Percentiles rank a stretch among this genome's conserved stretches.
These are phyloP conservation scores for Eimeria praecox DNA, from an alignment of 169 alveolate species.

Conservation along the genomic window DNA sequence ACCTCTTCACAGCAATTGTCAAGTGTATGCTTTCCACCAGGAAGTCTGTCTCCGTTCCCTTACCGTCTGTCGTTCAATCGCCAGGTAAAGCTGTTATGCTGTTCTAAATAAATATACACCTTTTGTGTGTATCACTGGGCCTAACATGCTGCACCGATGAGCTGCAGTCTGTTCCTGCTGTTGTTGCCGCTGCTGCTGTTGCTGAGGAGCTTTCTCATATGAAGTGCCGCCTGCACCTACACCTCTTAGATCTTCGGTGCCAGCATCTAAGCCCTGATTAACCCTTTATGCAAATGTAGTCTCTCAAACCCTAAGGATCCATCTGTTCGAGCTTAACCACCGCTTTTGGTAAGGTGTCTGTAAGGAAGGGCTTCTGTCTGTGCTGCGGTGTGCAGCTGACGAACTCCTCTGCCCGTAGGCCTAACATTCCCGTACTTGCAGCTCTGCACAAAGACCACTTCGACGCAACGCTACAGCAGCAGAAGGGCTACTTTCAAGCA, in stretches of 20 bases:
- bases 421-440: neutral
- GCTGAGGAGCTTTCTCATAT: neutral
- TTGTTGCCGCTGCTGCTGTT: neutral
- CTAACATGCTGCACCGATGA: neutral
- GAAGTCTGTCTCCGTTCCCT: neutral
- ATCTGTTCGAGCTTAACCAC: neutral
- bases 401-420: neutral
- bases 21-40: neutral
- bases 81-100: conserved; percentile 6
- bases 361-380: too few relatives aligned
- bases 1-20: conserved; percentile 13
- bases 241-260: too few relatives aligned
- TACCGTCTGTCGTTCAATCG: conserved; percentile 8
- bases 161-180: neutral
- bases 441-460: too few relatives aligned
- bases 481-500: neutral
- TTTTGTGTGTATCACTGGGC: neutral
- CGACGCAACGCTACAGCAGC: neutral
- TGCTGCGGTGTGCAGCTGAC: neutral
- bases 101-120: too few relatives aligned
- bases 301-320: neutral
- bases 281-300: neutral
- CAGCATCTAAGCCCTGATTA: too few relatives aligned
- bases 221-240: neutral
- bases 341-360: too few relatives aligned